Base-by-base conservation (phyloP, 1,284 basidiomycete genomes). In the Ganoderma leucocontextum region DNA sequence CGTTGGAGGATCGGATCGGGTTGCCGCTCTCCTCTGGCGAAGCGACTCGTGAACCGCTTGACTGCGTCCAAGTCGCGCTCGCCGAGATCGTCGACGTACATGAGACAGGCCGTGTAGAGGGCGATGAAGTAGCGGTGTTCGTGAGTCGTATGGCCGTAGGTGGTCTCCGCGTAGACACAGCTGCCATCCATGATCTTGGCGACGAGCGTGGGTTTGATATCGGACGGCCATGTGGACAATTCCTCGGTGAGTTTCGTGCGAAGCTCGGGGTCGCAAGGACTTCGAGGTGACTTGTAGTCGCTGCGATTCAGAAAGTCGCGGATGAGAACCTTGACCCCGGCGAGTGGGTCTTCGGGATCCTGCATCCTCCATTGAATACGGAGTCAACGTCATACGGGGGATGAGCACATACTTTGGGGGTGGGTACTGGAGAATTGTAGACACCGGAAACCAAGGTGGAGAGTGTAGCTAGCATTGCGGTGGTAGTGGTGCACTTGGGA, bases 31-130 rank as follows among this genome's bases (percentile, higher is more conserved):
- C 66, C 66, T 10, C 36, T 59, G 9, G 58, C 60, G 60, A 73
- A 71, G 33, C 69, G 72, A 17, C 64, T 60, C 6, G 68, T 41
- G 58, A 73, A 73, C 22, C 68, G 62, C 33, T 38, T 53, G 25
- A 73, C 64, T n/a, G 70, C 64, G 19, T 71, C 70, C 15, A 65
- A 38, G 55, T 62, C 19, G 22, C 63, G 59, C 0, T 35, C 60
- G 2, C 66, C 67, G 15, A 67, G 63, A 59, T 73, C 72, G 63
- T 73, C 72, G 53, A 68, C 62, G 52, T 69, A 73, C 49, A 67
- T 42, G 59, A 67, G 65, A 55, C 70, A 70, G 3, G 69, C 72
- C 6, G 67, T 69, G 67, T 69, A 73, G 19, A 66, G 65, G 1
- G 69, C 67, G 63, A 67, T 66, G 67, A 65, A 70, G 60, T 47